phyloP scores from a whole-genome alignment of 352 stramenopile species.

The Globisporangium recalcitrans region DNA sequence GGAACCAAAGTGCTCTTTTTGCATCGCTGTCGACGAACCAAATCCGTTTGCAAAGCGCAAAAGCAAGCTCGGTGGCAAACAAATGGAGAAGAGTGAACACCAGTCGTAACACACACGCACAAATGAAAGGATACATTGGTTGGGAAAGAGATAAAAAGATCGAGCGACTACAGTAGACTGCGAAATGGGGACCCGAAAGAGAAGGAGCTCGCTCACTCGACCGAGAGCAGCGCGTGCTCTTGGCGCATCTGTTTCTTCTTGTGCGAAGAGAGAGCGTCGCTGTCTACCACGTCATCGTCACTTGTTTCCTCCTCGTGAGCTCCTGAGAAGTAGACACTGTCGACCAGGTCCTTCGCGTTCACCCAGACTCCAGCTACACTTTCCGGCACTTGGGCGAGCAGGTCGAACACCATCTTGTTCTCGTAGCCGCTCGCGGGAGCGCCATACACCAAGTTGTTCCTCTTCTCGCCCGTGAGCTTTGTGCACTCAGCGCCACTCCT shows the following conservation, averaged over 20 bases:
- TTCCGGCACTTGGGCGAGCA: conserved; percentile 24
- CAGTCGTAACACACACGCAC: too few species aligned
- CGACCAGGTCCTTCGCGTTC: conserved; percentile 32
- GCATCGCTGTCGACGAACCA: too few species aligned
- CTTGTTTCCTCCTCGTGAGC: not conserved
- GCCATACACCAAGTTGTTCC: conserved; percentile 24
- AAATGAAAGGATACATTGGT: too few species aligned
- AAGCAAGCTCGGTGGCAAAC: too few species aligned
- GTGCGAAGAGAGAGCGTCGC: not conserved
- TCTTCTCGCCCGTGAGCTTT: not conserved
- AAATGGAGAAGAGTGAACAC: too few species aligned
- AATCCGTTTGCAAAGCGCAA: too few species aligned
- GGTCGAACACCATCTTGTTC: conserved; percentile 37
- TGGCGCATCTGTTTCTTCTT: conserved; percentile 2
- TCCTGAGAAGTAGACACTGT: conserved; percentile 30
- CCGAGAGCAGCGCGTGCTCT: conserved; percentile 11
- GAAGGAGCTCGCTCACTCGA: conserved; percentile 10
- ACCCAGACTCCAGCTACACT: conserved; percentile 44
- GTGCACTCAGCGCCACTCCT: conserved; percentile 11
- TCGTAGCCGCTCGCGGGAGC: conserved; percentile 51
- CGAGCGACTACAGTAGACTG: too few species aligned
- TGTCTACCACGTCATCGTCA: not conserved
- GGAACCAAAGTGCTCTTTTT: too few species aligned
- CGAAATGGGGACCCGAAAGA: too few species aligned
- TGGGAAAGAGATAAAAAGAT: too few species aligned